Conservation (phyloP, 1,139 yeast genomes). For the Geotrichum australiense region DNA sequence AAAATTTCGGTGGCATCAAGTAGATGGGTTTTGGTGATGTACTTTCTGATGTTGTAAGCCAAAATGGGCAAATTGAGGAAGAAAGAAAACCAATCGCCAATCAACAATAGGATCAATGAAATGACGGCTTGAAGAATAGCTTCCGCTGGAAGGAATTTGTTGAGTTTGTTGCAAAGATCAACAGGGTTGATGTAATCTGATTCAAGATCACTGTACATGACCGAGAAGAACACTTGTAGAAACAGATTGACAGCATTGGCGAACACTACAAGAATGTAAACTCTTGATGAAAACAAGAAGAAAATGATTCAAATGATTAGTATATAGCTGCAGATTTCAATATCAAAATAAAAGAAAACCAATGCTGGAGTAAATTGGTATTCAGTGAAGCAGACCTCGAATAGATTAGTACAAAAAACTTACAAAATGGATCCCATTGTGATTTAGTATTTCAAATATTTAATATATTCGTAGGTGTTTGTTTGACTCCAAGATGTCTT, state of each 20-base stretch:
- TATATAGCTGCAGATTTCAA: not conserved
- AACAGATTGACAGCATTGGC: conserved; percentile 78
- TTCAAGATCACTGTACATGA: conserved; percentile 79
- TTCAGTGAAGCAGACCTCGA: no score
- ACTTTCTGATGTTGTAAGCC: conserved; percentile 70
- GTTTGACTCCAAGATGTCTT: no score
- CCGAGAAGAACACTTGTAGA: conserved; percentile 80
- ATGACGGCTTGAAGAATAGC: conserved; percentile 71
- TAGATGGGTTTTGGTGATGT: conserved; percentile 60
- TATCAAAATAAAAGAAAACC: not conserved
- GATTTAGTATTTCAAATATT: no score
- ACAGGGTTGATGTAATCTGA: conserved; percentile 73
- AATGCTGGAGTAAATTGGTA: not conserved
- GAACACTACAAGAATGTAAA: conserved; percentile 46
- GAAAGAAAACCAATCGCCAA: conserved; percentile 89
- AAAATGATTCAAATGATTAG: not conserved
- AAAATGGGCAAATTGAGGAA: conserved; percentile 71
- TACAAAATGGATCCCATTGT: conserved; percentile 9
- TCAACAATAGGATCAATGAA: conserved; percentile 57
- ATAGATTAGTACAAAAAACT: no score
- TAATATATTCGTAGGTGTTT: no score
- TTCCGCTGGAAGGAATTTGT: conserved; percentile 70
- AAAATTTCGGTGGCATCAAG: conserved; percentile 93
- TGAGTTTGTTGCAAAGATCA: conserved; percentile 82
- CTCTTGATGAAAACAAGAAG: conserved; percentile 7